A percentile compares a stretch with the other conserved stretches of the same genome.
Evolutionary conservation across 2,329 filamentous ascomycete genomes (phyloP).

Genomic region (Xylariaceae sp.): DNA sequence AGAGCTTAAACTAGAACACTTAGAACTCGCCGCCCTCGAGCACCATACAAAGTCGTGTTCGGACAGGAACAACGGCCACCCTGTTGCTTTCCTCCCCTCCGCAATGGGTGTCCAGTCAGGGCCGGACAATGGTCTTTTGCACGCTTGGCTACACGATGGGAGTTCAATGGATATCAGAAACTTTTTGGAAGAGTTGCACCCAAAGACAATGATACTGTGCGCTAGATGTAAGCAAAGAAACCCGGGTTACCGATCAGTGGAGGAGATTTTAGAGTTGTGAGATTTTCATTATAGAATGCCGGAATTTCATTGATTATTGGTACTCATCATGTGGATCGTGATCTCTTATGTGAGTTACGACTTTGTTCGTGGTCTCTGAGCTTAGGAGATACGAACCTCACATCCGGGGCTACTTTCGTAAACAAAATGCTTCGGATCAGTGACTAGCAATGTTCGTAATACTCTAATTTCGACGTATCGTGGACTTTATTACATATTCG

Average conservation of each 20-base stretch:
- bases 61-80: conserved; percentile 14
- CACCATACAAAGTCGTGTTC: conserved; percentile 18
- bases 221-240: conserved; percentile 18
- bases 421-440: no score
- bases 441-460: no score
- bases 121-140: conserved; percentile 11
- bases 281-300: no score
- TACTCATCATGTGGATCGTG: no score
- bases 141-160: conserved; percentile 16
- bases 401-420: no score
- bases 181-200: conserved; percentile 19
- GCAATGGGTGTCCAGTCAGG: conserved; percentile 16
- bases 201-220: conserved; percentile 22
- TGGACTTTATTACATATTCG: no score
- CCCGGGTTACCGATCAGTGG: conserved; percentile 14
- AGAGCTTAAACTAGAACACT: conserved; percentile 14
- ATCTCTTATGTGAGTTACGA: no score
- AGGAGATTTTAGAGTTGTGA: conserved; percentile 16
- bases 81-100: conserved; percentile 20
- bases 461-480: no score
- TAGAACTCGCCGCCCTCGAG: conserved; percentile 13
- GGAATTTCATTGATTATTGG: no score
- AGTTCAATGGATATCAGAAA: conserved; percentile 8
- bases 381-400: no score
- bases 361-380: no score